phyloP scores from a whole-genome alignment of 768 basidiomycete species.

The Candolleomyces eurysporus region DNA sequence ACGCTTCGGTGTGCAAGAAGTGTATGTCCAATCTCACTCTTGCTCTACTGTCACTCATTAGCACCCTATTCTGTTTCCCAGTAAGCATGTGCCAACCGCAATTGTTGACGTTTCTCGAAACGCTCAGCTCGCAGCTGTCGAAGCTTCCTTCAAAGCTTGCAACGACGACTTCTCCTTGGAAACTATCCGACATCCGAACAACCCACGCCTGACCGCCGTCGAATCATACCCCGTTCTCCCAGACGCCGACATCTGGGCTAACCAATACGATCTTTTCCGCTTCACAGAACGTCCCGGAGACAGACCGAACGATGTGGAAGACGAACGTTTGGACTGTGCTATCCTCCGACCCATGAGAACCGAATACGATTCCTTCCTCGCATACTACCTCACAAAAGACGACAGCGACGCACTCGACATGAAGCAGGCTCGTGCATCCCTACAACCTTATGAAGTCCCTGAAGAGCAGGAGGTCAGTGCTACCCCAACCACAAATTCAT shows the following conservation, averaged over 20 bases:
- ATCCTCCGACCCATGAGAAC: constrained; percentile 86
- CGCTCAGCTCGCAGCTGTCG: constrained; percentile 77
- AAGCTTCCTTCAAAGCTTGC: constrained; percentile 68
- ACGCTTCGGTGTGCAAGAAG: constrained; percentile 45
- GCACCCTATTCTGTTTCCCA: constrained; percentile 16
- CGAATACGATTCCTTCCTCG: constrained; percentile 84
- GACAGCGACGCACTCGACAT: constrained; percentile 68
- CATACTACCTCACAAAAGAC: constrained; percentile 78
- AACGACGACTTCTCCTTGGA: constrained; percentile 59
- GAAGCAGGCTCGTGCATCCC: constrained; percentile 51
- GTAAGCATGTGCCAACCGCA: constrained; percentile 47
- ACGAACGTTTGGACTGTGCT: constrained; percentile 81
- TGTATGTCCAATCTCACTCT: constrained; percentile 38
- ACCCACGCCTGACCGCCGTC: constrained; percentile 68
- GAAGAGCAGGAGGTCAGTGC: constrained; percentile 54
- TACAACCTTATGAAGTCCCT: constrained; percentile 43
- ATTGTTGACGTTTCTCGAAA: constrained; percentile 69
- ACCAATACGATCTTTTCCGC: constrained; percentile 83
- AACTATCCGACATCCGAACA: constrained; percentile 73
- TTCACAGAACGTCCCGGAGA: constrained; percentile 90
- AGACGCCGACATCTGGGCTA: constrained; percentile 85
- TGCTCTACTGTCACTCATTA: not conserved
- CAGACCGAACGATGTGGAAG: constrained; percentile 63
- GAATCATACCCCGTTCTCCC: constrained; percentile 84
- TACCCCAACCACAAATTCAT: not conserved